Conservation (phyloP, 495 filamentous ascomycete species). For the Neurospora sp. region DNA sequence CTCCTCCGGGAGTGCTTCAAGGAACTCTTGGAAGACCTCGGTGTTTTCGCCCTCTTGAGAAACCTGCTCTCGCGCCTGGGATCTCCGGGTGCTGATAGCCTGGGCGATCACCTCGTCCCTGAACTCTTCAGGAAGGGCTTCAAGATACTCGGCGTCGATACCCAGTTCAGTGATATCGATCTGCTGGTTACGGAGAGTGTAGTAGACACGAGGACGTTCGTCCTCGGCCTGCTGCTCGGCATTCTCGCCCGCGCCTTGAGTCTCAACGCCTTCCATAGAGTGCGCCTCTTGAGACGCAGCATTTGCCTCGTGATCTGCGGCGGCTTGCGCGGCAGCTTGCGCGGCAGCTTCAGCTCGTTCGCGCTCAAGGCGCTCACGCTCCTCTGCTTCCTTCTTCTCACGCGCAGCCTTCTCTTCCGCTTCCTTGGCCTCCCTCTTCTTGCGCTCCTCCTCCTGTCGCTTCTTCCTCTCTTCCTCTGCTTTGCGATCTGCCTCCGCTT, state of each 20-base stretch:
- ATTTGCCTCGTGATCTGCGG: slow-evolving; percentile 2
- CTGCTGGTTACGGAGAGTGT: slow-evolving; percentile 71
- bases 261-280: slow-evolving; percentile 84
- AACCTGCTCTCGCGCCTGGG: slow-evolving; percentile 61
- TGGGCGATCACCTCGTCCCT: slow-evolving; percentile 91
- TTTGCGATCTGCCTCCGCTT: slow-evolving; percentile 49
- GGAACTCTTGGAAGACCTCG: slow-evolving; percentile 87
- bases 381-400: slow-evolving; percentile 49
- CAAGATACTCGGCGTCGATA: slow-evolving; percentile 88
- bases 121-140: slow-evolving; percentile 87
- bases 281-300: slow-evolving; percentile 31
- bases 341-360: slow-evolving; percentile 38
- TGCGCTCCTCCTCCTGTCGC: slow-evolving; percentile 43
- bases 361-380: slow-evolving; percentile 42
- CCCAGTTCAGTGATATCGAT: slow-evolving; percentile 89
- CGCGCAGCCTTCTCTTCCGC: slow-evolving; percentile 47
- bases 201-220: slow-evolving; percentile 50
- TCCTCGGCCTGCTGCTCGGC: slow-evolving; percentile 19
- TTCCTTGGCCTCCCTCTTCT: slow-evolving; percentile 46
- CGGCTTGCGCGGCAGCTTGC: slow-evolving; percentile 19
- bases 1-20: slow-evolving; percentile 83
- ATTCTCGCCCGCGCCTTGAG: slow-evolving; percentile 30
- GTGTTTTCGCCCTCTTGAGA: slow-evolving; percentile 65
- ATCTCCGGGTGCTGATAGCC: slow-evolving; percentile 72
- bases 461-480: slow-evolving; percentile 57